Evolutionary conservation across 331 rosid species (phyloP), one percentile per base, ranked within the genome.

Genomic region (Acacia concinna): DNA sequence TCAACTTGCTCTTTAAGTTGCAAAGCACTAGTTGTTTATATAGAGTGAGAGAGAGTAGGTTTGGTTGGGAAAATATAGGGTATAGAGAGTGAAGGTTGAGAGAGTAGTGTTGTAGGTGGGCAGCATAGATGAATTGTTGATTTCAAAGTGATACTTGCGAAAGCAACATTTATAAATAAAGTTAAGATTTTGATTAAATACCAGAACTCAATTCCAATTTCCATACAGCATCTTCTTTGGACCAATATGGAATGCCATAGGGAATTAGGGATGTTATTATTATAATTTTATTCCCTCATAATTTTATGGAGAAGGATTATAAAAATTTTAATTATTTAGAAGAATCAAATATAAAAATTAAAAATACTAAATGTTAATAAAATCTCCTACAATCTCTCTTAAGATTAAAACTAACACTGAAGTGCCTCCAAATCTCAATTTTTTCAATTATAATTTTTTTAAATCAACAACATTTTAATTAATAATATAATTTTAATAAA

Each of bases 61-160:
- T 59, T 15, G 15, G 20, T 2, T 64, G 21, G 68, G 18, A 6
- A 25, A 17, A 9, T 56, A 77, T 65, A 66, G 62, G 60, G 64
- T 46, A 41, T 27, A 37, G 76, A 59, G 57, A 68, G 27, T 76
- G 73, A 72, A 73, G 21, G 30, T 56, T 37, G 77, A 67, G 59
- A 74, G 18, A 37, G 47, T 3, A 44, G 14, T 25, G 76, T 74
- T 25, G 71, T 74, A 68, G 72, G 71, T 84, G 81, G 86, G 68
- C 25, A n/a, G n/a, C 44, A 76, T 79, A 15, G 84, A 47, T 72
- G 74, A 73, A 68, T 72, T 63, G 69, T 57, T 52, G 57, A 59
- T 73, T 34, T 77, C 86, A 70, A 66, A 15, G 82, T 79, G 81
- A 79, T 81, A 66, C 51, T 54, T 69, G 74, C 43, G 82, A 63